These are phyloP conservation scores for Podospora fimiseda DNA, from an alignment of 495 filamentous ascomycete species.

Conservation along the genomic window DNA sequence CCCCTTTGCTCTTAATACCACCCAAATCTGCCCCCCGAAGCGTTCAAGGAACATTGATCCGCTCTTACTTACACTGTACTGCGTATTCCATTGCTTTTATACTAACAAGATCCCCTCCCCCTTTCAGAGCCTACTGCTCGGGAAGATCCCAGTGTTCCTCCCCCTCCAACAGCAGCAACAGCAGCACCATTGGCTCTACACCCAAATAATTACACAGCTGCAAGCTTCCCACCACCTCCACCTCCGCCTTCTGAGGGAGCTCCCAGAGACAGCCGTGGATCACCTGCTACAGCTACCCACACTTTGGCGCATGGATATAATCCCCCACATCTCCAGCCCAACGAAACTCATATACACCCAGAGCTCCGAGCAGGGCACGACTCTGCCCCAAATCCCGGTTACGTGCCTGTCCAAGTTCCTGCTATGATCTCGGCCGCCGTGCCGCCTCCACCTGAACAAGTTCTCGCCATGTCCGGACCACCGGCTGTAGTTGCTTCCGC, in stretches of 20 bases:
- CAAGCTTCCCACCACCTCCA: slow-evolving; percentile 11
- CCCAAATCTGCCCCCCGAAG: neutral
- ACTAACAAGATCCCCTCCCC: slow-evolving; percentile 15
- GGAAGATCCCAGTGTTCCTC: slow-evolving; percentile 13
- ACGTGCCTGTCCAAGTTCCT: slow-evolving; percentile 14
- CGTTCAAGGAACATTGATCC: neutral
- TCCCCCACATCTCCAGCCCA: slow-evolving; percentile 18
- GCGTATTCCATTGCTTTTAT: neutral
- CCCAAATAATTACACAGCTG: slow-evolving; percentile 16
- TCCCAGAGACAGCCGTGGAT: slow-evolving; percentile 11
- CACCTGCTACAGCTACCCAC: slow-evolving; percentile 16
- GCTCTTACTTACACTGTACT: neutral
- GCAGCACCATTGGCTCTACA: slow-evolving; percentile 18
- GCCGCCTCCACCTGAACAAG: slow-evolving; percentile 19
- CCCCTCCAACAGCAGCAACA: slow-evolving; percentile 12
- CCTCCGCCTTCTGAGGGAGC: slow-evolving; percentile 16
- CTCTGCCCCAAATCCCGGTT: slow-evolving; percentile 12
- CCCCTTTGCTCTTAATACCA: neutral
- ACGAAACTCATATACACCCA: slow-evolving; percentile 28
- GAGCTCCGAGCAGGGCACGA: slow-evolving; percentile 27
- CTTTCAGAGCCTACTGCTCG: slow-evolving; percentile 23
- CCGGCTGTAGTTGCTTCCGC: slow-evolving; percentile 7
- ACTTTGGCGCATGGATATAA: slow-evolving; percentile 30
- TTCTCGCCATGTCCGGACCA: slow-evolving; percentile 20
- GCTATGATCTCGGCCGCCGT: slow-evolving; percentile 30